Evolutionary conservation across 352 stramenopile genomes (phyloP), one percentile per base, ranked within the genome.

Genomic region (Stramenopiles sp.): DNA sequence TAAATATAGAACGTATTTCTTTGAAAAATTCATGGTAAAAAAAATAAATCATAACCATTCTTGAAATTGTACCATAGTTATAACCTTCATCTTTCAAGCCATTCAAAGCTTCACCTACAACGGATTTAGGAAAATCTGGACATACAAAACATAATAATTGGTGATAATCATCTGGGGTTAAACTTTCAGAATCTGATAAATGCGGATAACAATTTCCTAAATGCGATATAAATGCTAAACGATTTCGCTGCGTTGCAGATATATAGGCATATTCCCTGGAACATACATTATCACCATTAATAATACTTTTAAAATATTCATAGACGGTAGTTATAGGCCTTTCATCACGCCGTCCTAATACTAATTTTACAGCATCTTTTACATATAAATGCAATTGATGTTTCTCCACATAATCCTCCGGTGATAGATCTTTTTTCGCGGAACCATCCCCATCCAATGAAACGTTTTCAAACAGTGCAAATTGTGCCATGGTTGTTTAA

Each of bases 281-380:
- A 20, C 20, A 20, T 20, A 69, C 53, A 69, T 69, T 20, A 27
- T 69, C 53, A 20, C 53, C 53, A 69, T 20, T 27, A 69, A 20
- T 20, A 69, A 69, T 27, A 27, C 53, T 69, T 27, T 69, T 69
- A 69, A 69, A 69, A 69, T 69, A 69, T 69, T 69, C 53, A 69
- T 69, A 69, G 20, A 69, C 53, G 53, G 27, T 69, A 69, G 20
- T 69, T 23, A 69, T 27, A 69, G 53, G 53, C 27, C 53, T 69
- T 69, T 69, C 53, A 20, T 69, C 53, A 69, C 53, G 53, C 20
- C 53, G 53, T 27, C 53, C 53, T 27, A 69, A 69, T 20, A 69
- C 53, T 69, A 69, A 69, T 69, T 69, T 69, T 27, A 69, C 53
- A 69, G 27, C 53, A 27, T 69, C 53, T 27, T 69, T 69, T 69